Evolutionary conservation across 2,329 filamentous ascomycete species (phyloP), one percentile per base, ranked within the genome.

Genomic region (Penicillium sp.): DNA sequence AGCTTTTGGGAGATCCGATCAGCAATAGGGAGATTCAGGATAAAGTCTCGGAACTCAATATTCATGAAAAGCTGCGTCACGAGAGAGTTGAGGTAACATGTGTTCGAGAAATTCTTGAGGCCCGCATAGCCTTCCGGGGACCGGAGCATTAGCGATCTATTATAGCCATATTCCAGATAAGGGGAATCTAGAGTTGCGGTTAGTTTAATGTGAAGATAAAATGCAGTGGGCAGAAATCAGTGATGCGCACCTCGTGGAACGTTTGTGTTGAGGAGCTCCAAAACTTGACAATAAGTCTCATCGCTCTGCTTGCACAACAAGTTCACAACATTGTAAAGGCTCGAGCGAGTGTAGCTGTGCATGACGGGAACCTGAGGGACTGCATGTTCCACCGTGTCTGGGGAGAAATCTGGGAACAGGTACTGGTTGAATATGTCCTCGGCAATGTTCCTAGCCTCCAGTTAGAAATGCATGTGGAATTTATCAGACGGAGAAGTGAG

Each of bases 21-120:
- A 15, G 79, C 73, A 25, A 90, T 77, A 9, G 80, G 75, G n/a
- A 84, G 80, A 56, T 80, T 75, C 59, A 97, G 81, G 65, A 99
- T 89, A 73, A 97, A 96, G 17, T 85, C 82, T 19, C 94, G 88
- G 68, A 99, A 97, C 7, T 86, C 83, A 17, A 90, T 78, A 70
- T 99, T 97, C 91, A 97, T 97, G 79, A 93, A 99, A 0, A 99
- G 84, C 70, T 99, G 94, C 0, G 92, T 93, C 60, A 97, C 83
- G 0, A 99, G 80, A 0, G 94, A 97, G 72, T 99, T 99, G 70
- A 97, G 83, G 72, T 99, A 99, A 75, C 94, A 99, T 0, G 96
- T 97, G 71, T 97, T 96, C 10, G 91, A 94, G 17, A 97, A 82
- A 68, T 99, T 99, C 56, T 84, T 84, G n/a, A 99, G 76, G 1